Conservation (phyloP, 2,329 filamentous ascomycete species). For the Epichloe gansuensis region DNA sequence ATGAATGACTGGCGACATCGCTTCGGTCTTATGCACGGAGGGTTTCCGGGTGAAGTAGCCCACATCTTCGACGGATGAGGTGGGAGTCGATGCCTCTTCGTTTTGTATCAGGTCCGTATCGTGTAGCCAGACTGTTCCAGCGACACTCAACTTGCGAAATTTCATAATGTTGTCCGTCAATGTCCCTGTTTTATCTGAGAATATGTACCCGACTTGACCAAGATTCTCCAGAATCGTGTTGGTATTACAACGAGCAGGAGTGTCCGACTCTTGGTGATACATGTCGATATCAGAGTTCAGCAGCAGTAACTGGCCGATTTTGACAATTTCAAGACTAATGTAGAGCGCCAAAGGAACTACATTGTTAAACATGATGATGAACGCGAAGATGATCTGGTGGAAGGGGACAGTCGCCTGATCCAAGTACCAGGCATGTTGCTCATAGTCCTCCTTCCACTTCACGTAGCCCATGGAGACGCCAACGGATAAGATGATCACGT, state of each 20-base stretch:
- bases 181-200: constrained; percentile 91
- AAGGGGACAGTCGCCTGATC: constrained; percentile 56
- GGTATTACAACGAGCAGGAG: constrained; percentile 78
- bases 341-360: constrained; percentile 86
- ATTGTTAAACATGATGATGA: constrained; percentile 95
- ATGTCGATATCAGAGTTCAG: constrained; percentile 74
- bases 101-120: constrained; percentile 49
- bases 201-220: constrained; percentile 79
- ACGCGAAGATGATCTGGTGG: constrained; percentile 74
- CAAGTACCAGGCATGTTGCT: constrained; percentile 66
- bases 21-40: constrained; percentile 17
- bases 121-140: constrained; percentile 80
- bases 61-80: constrained; percentile 1
- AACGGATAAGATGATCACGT: constrained; percentile 66
- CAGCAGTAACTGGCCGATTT: constrained; percentile 65
- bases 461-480: constrained; percentile 75
- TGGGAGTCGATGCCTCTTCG: constrained; percentile 16
- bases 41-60: constrained; percentile 9
- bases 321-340: constrained; percentile 79
- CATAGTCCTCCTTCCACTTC: constrained; percentile 57
- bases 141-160: constrained; percentile 83
- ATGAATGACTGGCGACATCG: constrained; percentile 18
- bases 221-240: constrained; percentile 93
- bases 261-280: constrained; percentile 77
- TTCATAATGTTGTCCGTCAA: constrained; percentile 93